Evolutionary conservation across 169 alveolate genomes (phyloP).

Genomic region (Plasmodium gallinaceum): DNA sequence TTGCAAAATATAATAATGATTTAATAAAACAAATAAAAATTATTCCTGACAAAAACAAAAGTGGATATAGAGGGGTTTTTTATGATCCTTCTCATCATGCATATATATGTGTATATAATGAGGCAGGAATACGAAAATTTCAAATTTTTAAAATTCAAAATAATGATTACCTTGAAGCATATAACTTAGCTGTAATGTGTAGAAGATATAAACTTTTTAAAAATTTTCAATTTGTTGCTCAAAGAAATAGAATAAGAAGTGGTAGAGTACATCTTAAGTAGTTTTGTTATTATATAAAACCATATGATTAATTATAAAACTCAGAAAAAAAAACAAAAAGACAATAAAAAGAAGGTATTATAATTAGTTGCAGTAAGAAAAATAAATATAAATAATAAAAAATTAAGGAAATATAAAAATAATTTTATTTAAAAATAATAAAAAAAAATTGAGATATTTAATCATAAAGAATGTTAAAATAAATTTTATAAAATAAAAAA

Average conservation of each 20-base stretch:
- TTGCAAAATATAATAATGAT: conserved; percentile 70
- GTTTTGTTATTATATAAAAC: not conserved
- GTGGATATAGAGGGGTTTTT: conserved; percentile 87
- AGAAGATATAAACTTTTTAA: conserved; percentile 79
- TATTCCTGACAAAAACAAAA: conserved; percentile 83
- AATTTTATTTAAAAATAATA: too few relatives aligned
- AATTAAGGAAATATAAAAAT: too few relatives aligned
- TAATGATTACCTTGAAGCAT: conserved; percentile 82
- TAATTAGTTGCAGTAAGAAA: too few relatives aligned
- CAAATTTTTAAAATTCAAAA: conserved; percentile 79
- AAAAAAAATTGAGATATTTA: too few relatives aligned
- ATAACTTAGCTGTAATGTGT: conserved; percentile 83
- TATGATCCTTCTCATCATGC: conserved; percentile 80
- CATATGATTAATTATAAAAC: not conserved
- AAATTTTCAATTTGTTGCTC: conserved; percentile 83
- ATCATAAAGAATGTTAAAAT: too few relatives aligned
- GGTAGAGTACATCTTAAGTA: conserved; percentile 81
- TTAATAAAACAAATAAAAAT: conserved; percentile 77
- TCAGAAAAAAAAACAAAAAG: not conserved
- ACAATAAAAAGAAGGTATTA: not conserved
- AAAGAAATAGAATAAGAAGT: conserved; percentile 80
- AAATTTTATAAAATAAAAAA: too few relatives aligned
- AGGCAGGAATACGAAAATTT: conserved; percentile 83
- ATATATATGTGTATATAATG: conserved; percentile 81
- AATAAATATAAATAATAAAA: too few relatives aligned